phyloP scores from a whole-genome alignment of 345 rosid species.

The Draba incana region DNA sequence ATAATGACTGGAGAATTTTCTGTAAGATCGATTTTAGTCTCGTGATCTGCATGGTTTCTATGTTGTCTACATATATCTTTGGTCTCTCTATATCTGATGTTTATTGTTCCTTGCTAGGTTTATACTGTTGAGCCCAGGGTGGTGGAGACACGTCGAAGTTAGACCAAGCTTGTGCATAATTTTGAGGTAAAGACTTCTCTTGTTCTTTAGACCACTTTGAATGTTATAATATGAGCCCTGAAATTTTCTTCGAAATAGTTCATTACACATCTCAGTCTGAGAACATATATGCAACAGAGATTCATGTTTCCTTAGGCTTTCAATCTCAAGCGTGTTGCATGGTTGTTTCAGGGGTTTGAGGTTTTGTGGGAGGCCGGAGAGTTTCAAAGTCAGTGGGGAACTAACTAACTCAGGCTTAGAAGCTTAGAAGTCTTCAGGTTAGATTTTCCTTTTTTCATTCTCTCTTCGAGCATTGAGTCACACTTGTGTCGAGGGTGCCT shows the following conservation, averaged over 20 bases:
- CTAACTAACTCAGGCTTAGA: conserved; percentile 3
- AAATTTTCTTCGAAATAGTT: not conserved
- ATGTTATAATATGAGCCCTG: not conserved
- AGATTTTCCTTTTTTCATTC: not conserved
- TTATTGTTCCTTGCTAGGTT: conserved; percentile 19
- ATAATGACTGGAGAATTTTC: not conserved
- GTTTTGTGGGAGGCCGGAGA: no score
- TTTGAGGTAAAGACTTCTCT: conserved; percentile 3
- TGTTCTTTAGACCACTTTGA: not conserved
- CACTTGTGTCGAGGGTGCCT: not conserved
- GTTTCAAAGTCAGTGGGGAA: not conserved
- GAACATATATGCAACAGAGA: not conserved
- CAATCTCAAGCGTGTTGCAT: no score
- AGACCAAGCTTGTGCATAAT: not conserved
- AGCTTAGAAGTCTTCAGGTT: conserved; percentile 26
- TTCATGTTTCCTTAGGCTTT: not conserved
- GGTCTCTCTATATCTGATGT: conserved; percentile 17
- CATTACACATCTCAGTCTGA: conserved; percentile 1
- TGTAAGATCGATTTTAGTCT: not conserved
- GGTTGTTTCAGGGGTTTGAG: no score
- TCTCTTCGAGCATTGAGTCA: not conserved
- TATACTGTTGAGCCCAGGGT: not conserved
- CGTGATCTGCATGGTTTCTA: conserved; percentile 8
- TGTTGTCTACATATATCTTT: not conserved
- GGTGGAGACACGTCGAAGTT: conserved; percentile 11